Evolutionary conservation across 2,329 filamentous ascomycete genomes (phyloP), one percentile per base, ranked within the genome.

Genomic region (Sarocladium kiliense): DNA sequence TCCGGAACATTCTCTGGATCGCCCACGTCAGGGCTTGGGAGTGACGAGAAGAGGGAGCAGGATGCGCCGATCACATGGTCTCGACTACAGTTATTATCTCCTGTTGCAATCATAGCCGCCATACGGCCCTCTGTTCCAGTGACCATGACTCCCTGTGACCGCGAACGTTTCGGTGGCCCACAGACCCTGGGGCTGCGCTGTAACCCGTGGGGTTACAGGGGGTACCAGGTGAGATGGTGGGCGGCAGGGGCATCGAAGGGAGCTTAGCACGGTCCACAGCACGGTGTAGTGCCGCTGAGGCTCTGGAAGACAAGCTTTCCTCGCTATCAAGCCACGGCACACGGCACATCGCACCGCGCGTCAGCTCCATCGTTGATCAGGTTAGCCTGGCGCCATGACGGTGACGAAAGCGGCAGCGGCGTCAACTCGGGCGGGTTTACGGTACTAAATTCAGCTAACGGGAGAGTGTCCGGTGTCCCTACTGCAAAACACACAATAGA

Each of bases 1-100:
- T 34, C 47, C 47, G 25, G 47, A 51, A 34, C n/a, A 36, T 51
- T 51, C 47, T 51, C 47, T 51, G 6, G 47, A 36, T 21, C 14
- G 23, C 14, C 44, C 23, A 6, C 4, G 4, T 11, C 21, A 6
- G n/a, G n/a, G n/a, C n/a, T n/a, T n/a, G n/a, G n/a, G n/a, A n/a
- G n/a, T n/a, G n/a, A n/a, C n/a, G n/a, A 26, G 10, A 45, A 45
- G 4, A 9, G 41, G 19, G 6, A 30, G 44, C 7, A 27, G 23
- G 23, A 19, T 49, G 44, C 26, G 44, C 3, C 9, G 44, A 49
- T 49, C 44, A 49, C 44, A 49, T 12, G 44, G 21, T 26, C 41
- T 16, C 3, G 9, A 12, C 7, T 23, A 9, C 18, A 5, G 14
- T 41, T 6, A 41, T 41, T 10, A 10, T 12, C n/a, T n/a, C n/a